A percentile compares a stretch with the other conserved stretches of the same genome.
These are phyloP conservation scores for Nemophila menziesii DNA, from an alignment of 257 asterid genomes.

Conservation along the genomic window DNA sequence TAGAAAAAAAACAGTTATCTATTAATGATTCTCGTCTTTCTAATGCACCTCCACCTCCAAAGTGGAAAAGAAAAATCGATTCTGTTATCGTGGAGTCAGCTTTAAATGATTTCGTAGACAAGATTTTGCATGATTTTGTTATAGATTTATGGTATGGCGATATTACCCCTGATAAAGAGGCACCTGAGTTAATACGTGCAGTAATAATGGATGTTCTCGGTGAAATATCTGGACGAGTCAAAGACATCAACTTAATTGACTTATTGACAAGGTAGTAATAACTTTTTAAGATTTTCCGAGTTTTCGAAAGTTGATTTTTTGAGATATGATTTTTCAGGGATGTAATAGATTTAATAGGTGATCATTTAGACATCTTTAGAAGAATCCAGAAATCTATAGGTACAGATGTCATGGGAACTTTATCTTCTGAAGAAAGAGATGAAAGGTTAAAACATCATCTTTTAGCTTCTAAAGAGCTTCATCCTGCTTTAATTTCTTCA, in stretches of 20 bases:
- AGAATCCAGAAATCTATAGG: conserved; percentile 84
- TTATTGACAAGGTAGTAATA: conserved; percentile 62
- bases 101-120: conserved; percentile 58
- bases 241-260: conserved; percentile 83
- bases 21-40: conserved; percentile 82
- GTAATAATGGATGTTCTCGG: conserved; percentile 86
- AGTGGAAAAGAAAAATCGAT: conserved; percentile 85
- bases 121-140: conserved; percentile 81
- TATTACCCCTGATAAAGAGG: conserved; percentile 87
- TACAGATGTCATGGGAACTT: conserved; percentile 84
- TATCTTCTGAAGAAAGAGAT: conserved; percentile 98
- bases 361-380: conserved; percentile 87
- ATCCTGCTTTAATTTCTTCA: conserved; percentile 92
- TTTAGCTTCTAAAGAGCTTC: conserved; percentile 77
- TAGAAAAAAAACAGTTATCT: conserved; percentile 85
- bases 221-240: conserved; percentile 70
- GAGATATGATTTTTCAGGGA: conserved; percentile 42
- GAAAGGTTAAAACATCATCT: conserved; percentile 91
- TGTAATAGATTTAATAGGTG: conserved; percentile 72
- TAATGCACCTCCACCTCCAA: conserved; percentile 42
- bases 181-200: conserved; percentile 59
- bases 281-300: background rate
- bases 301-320: background rate
- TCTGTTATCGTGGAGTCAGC: conserved; percentile 86
- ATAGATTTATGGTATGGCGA: conserved; percentile 83